A percentile compares a stretch with the other conserved stretches of the same genome.
These are phyloP conservation scores for Symbiodinium natans DNA, from an alignment of 73 alveolate species.

Conservation along the genomic window DNA sequence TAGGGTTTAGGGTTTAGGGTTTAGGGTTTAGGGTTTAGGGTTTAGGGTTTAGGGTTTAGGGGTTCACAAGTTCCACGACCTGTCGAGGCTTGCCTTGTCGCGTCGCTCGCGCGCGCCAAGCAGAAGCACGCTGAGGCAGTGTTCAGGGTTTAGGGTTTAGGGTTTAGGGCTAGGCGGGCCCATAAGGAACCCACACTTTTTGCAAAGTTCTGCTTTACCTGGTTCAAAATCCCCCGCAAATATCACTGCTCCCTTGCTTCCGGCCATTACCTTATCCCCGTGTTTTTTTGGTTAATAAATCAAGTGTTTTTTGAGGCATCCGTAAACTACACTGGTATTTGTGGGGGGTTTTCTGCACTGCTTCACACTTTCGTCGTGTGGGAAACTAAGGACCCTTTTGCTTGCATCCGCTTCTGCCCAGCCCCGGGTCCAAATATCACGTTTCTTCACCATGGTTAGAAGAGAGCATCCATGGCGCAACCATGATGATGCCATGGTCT, in stretches of 20 bases:
- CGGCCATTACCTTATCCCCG: too few relatives aligned
- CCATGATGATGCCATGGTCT: too few relatives aligned
- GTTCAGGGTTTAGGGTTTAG: neutral
- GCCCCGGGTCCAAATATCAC: neutral
- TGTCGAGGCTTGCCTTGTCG: too few relatives aligned
- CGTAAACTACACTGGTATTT: neutral
- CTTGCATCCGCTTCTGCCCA: constrained; percentile 2
- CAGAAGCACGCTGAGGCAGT: too few relatives aligned
- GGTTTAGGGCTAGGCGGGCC: neutral
- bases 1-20: too few relatives aligned
- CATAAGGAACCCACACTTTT: neutral
- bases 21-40: too few relatives aligned
- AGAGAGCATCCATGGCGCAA: too few relatives aligned
- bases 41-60: too few relatives aligned
- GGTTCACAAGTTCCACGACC: too few relatives aligned
- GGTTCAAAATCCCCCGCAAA: neutral
- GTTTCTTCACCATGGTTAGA: neutral
- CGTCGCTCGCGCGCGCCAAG: too few relatives aligned
- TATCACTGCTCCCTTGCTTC: neutral
- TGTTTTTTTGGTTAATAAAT: too few relatives aligned
- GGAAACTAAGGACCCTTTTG: neutral
- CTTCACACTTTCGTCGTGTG: neutral
- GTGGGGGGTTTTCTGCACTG: neutral
- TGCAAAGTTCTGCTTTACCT: neutral
- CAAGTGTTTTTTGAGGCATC: too few relatives aligned